phyloP scores from a whole-genome alignment of 2,329 filamentous ascomycete species.

The Cladophialophora exuberans region DNA sequence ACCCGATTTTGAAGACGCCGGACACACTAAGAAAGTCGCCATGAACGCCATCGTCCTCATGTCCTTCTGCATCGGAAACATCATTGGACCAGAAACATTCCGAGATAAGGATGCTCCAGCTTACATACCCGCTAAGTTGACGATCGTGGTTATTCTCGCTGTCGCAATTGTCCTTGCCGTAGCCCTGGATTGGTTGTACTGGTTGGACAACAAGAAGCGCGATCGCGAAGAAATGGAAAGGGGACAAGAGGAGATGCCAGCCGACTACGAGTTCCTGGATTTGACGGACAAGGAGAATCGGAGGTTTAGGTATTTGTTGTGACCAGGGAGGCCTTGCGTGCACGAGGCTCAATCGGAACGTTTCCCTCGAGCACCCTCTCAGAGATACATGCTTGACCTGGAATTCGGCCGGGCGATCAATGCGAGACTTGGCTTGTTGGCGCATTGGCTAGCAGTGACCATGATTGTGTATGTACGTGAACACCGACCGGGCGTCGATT shows the following conservation, averaged over 20 bases:
- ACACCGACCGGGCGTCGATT: neutral
- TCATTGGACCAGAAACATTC: slow-evolving; percentile 51
- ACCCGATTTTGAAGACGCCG: too few species aligned
- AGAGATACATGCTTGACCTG: too few species aligned
- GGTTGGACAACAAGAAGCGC: slow-evolving; percentile 38
- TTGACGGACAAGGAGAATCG: slow-evolving; percentile 39
- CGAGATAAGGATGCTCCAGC: slow-evolving; percentile 45
- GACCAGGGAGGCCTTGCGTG: neutral
- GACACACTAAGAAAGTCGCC: slow-evolving; percentile 55
- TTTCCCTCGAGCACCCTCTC: too few species aligned
- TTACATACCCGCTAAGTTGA: slow-evolving; percentile 46
- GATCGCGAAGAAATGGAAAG: too few species aligned
- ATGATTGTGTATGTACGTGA: neutral
- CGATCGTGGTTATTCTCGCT: slow-evolving; percentile 44
- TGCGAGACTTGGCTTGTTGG: neutral
- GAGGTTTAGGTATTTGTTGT: slow-evolving; percentile 33
- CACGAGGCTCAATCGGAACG: too few species aligned
- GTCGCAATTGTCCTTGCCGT: slow-evolving; percentile 36
- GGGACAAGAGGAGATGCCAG: slow-evolving; percentile 27
- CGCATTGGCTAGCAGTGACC: neutral
- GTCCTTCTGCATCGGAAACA: slow-evolving; percentile 48
- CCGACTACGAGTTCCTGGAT: slow-evolving; percentile 38
- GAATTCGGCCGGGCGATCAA: neutral
- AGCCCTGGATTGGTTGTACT: slow-evolving; percentile 36
- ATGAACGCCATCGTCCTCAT: slow-evolving; percentile 52